These are phyloP conservation scores for Bocquillonia castaneifolia DNA, from an alignment of 441 rosid species.

Conservation along the genomic window DNA sequence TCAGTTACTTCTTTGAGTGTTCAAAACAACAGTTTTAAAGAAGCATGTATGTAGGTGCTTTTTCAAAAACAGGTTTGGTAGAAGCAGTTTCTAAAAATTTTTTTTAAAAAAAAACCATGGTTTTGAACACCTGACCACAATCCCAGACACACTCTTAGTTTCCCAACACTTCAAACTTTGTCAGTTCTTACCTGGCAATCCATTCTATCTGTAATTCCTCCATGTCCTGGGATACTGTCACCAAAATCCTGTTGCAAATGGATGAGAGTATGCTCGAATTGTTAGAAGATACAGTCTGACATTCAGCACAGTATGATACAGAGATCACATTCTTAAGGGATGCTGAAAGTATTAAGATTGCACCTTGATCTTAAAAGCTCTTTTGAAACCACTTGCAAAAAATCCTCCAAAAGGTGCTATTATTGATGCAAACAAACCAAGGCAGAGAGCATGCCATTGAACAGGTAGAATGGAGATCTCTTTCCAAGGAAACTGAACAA, in stretches of 20 bases:
- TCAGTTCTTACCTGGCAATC: constrained; percentile 72
- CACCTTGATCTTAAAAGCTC: constrained; percentile 93
- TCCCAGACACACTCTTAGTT: background rate
- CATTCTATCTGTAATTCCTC: constrained; percentile 94
- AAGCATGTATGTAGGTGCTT: too few species aligned
- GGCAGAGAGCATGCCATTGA: constrained; percentile 82
- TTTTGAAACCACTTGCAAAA: constrained; percentile 89
- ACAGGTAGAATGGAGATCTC: constrained; percentile 68
- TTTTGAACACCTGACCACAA: too few species aligned
- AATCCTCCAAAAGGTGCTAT: constrained; percentile 99
- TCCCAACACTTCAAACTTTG: constrained; percentile 2
- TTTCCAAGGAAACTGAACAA: constrained; percentile 68
- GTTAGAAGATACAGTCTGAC: constrained; percentile 16
- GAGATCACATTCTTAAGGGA: background rate
- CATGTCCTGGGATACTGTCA: constrained; percentile 95
- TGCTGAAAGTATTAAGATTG: constrained; percentile 2
- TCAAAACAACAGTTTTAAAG: too few species aligned
- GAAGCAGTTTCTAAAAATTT: background rate
- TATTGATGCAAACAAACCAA: constrained; percentile 86
- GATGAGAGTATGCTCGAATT: constrained; percentile 4
- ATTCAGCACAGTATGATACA: background rate
- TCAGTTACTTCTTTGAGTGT: too few species aligned
- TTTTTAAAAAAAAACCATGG: background rate
- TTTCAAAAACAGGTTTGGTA: background rate
- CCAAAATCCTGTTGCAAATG: constrained; percentile 68